phyloP scores from a whole-genome alignment of 1,284 basidiomycete species.

The Prillingera fragicola region DNA sequence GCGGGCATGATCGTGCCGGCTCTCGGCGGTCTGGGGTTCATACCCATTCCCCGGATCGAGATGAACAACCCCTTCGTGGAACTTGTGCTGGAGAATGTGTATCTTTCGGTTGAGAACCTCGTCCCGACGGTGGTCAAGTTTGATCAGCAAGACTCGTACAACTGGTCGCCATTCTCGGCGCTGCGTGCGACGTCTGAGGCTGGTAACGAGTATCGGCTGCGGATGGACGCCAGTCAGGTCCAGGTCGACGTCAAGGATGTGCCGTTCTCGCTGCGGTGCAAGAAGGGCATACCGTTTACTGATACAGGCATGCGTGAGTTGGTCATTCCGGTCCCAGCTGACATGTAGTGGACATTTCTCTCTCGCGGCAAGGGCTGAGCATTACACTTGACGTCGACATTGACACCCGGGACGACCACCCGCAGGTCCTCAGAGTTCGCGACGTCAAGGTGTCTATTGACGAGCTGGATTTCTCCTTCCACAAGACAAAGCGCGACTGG shows the following conservation, averaged over 20 bases:
- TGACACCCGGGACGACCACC: neutral
- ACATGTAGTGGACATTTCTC: constrained; percentile 4
- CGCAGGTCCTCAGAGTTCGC: constrained; percentile 1
- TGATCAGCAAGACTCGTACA: constrained; percentile 3
- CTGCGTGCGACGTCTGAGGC: neutral
- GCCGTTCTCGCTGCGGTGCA: constrained; percentile 1
- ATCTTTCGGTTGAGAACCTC: constrained; percentile 11
- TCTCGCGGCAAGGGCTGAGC: constrained; percentile 7
- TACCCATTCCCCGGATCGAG: constrained; percentile 13
- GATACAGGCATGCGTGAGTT: constrained; percentile 8
- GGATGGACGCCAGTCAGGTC: constrained; percentile 3
- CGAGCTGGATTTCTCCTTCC: constrained; percentile 1
- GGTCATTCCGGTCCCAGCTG: neutral
- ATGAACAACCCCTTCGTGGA: constrained; percentile 5
- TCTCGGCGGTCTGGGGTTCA: constrained; percentile 5
- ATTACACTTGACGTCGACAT: constrained; percentile 9
- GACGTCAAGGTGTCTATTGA: constrained; percentile 9
- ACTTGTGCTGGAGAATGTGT: constrained; percentile 13
- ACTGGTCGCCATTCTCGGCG: constrained; percentile 8
- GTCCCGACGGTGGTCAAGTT: constrained; percentile 8
- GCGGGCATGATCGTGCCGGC: neutral
- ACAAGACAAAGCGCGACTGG: constrained; percentile 1
- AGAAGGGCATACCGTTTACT: constrained; percentile 2
- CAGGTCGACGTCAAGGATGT: constrained; percentile 11
- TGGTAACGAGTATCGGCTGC: neutral